Conservation (phyloP, 768 basidiomycete genomes). For the Exidia glandulosa region DNA sequence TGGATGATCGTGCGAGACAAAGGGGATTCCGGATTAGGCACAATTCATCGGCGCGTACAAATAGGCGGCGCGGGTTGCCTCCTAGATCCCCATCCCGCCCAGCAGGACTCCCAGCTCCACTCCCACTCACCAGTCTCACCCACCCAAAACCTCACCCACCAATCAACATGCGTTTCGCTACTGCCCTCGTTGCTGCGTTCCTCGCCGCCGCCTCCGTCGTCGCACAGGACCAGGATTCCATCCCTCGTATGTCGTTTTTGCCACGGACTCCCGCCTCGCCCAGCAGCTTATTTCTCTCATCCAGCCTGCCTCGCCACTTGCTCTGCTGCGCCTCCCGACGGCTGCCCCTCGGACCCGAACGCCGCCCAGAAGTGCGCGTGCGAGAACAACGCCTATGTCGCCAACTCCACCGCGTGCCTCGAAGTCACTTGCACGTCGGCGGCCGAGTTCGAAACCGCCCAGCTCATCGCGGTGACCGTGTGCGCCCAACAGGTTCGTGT, state of each 20-base stretch:
- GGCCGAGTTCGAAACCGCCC: constrained; percentile 34
- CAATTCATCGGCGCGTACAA: constrained; percentile 16
- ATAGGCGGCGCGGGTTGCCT: background rate
- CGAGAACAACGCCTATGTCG: constrained; percentile 35
- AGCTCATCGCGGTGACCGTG: constrained; percentile 27
- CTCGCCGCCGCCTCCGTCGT: constrained; percentile 21
- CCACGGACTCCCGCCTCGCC: background rate
- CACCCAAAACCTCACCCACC: constrained; percentile 6
- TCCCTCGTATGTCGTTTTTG: background rate
- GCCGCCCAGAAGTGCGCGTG: constrained; percentile 54
- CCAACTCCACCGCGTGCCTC: constrained; percentile 38
- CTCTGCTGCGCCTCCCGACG: constrained; percentile 14
- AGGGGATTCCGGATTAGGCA: constrained; percentile 9
- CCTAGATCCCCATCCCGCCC: constrained; percentile 4
- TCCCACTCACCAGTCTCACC: constrained; percentile 10
- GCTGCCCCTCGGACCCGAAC: constrained; percentile 27
- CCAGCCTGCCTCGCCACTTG: constrained; percentile 29
- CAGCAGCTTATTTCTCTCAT: constrained; percentile 28
- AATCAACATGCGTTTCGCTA: constrained; percentile 35
- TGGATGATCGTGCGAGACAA: background rate
- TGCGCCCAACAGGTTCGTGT: constrained; percentile 38
- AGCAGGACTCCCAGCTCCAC: constrained; percentile 9
- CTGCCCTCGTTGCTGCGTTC: constrained; percentile 28
- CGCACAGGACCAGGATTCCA: constrained; percentile 21
- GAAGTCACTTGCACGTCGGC: constrained; percentile 29